phyloP scores from a whole-genome alignment of 2,329 filamentous ascomycete species.

The Lecanicillium sp. region DNA sequence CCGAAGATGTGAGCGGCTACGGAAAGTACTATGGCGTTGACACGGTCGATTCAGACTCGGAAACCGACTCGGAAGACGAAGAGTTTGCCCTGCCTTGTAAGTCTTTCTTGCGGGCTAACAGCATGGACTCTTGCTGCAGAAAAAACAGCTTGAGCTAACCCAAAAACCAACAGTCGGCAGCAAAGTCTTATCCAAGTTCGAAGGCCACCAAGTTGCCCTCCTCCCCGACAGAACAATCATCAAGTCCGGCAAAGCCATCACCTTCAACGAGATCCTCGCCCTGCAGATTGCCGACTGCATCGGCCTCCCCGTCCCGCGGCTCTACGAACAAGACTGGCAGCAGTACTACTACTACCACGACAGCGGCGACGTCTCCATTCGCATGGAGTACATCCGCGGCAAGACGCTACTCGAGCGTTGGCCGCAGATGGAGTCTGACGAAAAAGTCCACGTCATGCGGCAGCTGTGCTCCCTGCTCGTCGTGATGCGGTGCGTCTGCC shows the following conservation, averaged over 20 bases:
- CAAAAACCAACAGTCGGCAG: not conserved
- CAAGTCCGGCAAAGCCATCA: conserved; percentile 3
- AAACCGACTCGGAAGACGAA: too few species aligned
- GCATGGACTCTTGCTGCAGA: too few species aligned
- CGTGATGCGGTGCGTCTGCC: not conserved
- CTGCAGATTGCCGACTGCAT: conserved; percentile 2
- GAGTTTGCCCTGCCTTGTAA: too few species aligned
- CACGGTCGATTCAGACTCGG: too few species aligned
- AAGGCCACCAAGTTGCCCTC: conserved; percentile 4
- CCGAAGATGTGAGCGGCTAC: too few species aligned
- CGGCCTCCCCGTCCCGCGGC: conserved; percentile 3
- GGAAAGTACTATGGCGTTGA: too few species aligned
- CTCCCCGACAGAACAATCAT: too few species aligned
- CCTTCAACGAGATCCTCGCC: conserved; percentile 4
- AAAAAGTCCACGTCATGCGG: conserved; percentile 3
- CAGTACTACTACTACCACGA: not conserved
- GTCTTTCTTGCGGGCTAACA: too few species aligned
- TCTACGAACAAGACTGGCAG: conserved; percentile 5
- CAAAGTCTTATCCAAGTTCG: conserved; percentile 3
- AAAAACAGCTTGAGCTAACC: not conserved
- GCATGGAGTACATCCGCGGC: conserved; percentile 7
- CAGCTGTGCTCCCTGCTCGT: conserved; percentile 6
- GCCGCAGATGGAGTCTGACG: conserved; percentile 4
- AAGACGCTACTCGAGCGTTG: conserved; percentile 2
- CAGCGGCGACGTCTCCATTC: conserved; percentile 3